Base-by-base conservation (phyloP, 2,329 filamentous ascomycete genomes). In the Cladophialophora exuberans region DNA sequence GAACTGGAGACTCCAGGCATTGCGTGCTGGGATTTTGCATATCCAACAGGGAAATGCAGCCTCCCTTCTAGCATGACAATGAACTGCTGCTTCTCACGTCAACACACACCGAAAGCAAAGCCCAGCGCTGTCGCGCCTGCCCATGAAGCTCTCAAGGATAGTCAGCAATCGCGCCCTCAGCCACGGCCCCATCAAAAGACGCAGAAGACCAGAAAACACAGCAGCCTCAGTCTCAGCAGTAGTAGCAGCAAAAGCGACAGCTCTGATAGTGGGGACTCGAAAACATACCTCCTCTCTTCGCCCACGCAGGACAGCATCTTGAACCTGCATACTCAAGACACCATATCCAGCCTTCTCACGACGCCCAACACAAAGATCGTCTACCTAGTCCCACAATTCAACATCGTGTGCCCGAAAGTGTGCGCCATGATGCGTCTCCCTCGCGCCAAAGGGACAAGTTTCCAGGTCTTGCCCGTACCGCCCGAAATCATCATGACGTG, bases 1-100 rank as follows among this genome's bases (percentile, higher is more conserved):
- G n/a, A 52, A 6, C 47, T 56, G 54, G 47, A 51, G 30, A 26
- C 35, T n/a, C 49, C 17, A 31, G 54, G 54, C 49, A 33, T 57
- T 7, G 42, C 54, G 15, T 57, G 43, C 39, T 59, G 57, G 57
- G 57, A 59, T 28, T 59, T 59, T 26, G 57, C 57, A 20, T 59
- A 59, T 17, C 18, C 48, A 11, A 48, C 35, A 3, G 57, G 57
- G 7, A 43, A 28, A 38, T 59, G 52, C 41, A 11, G 25, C n/a
- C 33, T 53, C 6, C 17, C 46, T 7, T 35, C 31, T 11, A 20
- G n/a, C 43, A 44, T 17, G 33, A 57, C 48, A 30, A n/a, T n/a
- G n/a, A 43, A 25, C 31, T 41, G 42, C 42, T 48, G 13, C 33
- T 35, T 26, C 33, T 22, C 46, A 23, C 20, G 26, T 2, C 4